Evolutionary conservation across 2,329 filamentous ascomycete species (phyloP), one percentile per base, ranked within the genome.

Genomic region (Arthroderma sp.): DNA sequence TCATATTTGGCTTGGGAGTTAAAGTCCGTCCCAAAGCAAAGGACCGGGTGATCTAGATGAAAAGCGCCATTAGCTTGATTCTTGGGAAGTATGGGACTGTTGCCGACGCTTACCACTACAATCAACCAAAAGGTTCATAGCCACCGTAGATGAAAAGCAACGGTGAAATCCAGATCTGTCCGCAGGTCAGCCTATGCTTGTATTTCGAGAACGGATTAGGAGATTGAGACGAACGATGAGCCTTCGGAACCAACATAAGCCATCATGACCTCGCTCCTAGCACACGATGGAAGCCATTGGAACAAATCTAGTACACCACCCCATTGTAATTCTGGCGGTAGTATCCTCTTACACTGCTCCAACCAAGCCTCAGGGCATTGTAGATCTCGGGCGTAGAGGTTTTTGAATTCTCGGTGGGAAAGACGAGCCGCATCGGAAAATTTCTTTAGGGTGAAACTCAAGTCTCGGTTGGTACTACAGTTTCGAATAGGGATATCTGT

Each of bases 21-120:
- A 36, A 55, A 59, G 40, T 63, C 59, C 5, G 60, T 62, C 7
- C 60, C 61, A 48, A 62, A 62, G 46, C 61, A 62, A 49, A 60
- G 45, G 46, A 59, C 51, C 15, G 55, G 44, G 22, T 51, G 47
- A 34, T 49, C 30, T 52, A 51, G 57, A 28, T 40, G 22, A n/a
- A 22, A 34, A 40, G 9, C 40, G 6, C 30, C 9, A 38, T 33
- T 28, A 38, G 42, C 15, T 39, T 5, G 36, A 38, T n/a, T n/a
- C 29, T 39, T n/a, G 31, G 28, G 29, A 5, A 22, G 3, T 2
- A 30, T 22, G 6, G 15, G 34, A 29, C 9, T 22, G 8, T 22
- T 33, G 2, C 15, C 6, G 29, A 15, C 6, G 46, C 48, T 32
- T 48, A 59, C 56, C 54, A 45, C 60, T 55, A 5, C 57, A 55